Evolutionary conservation across 805 yeast genomes (phyloP).

Genomic region (Lipomyces starkeyi): DNA sequence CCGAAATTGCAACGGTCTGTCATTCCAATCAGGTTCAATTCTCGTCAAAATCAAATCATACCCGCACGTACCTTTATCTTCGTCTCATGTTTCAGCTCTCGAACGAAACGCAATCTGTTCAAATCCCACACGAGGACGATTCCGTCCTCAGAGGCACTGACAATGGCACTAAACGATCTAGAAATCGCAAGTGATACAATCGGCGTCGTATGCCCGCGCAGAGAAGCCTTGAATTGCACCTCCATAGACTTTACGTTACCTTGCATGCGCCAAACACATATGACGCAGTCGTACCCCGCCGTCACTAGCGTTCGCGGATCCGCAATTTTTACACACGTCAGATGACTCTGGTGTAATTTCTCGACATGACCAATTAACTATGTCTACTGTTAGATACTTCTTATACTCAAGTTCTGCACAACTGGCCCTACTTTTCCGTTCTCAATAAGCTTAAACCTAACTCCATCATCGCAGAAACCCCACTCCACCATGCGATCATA

Average conservation of each 20-base stretch:
- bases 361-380: constrained; percentile 36
- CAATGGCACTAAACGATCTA: constrained; percentile 58
- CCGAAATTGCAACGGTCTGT: constrained; percentile 37
- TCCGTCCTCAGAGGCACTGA: constrained; percentile 64
- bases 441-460: constrained; percentile 37
- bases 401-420: too few relatives aligned
- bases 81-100: constrained; percentile 43
- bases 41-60: background rate
- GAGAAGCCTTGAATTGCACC: constrained; percentile 42
- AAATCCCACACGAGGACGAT: constrained; percentile 69
- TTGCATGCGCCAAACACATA: constrained; percentile 50
- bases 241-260: constrained; percentile 30
- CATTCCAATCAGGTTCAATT: background rate
- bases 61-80: constrained; percentile 19
- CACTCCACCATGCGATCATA: constrained; percentile 39
- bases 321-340: constrained; percentile 33
- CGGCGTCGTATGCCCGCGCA: constrained; percentile 63
- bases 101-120: constrained; percentile 56
- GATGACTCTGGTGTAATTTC: constrained; percentile 32
- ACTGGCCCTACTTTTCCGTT: constrained; percentile 30
- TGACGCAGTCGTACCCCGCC: constrained; percentile 36
- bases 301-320: constrained; percentile 38
- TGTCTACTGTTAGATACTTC: background rate
- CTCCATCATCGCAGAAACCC: constrained; percentile 39
- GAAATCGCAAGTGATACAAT: constrained; percentile 58